phyloP scores from a whole-genome alignment of 2,329 filamentous ascomycete genomes.

The Fusarium bactridioides region DNA sequence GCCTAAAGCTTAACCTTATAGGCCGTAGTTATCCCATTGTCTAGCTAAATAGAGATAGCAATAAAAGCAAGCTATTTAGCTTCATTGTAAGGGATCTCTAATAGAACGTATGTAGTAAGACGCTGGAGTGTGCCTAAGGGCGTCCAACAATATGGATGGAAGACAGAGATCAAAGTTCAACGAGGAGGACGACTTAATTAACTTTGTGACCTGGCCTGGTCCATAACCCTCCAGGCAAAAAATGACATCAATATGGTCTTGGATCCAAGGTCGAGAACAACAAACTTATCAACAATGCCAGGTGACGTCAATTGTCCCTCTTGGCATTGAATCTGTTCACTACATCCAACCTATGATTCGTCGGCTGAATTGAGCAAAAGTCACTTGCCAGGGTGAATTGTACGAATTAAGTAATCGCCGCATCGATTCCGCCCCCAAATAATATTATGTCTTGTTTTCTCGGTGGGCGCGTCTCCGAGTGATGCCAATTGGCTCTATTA shows the following conservation, averaged over 20 bases:
- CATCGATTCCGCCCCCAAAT: neutral
- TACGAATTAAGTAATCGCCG: neutral
- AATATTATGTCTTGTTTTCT: neutral
- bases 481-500: neutral
- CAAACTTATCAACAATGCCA: neutral
- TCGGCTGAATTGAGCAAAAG: neutral
- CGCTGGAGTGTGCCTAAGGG: neutral
- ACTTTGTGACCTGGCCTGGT: too few relatives aligned
- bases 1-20: too few relatives aligned
- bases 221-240: fast-evolving
- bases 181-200: too few relatives aligned
- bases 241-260: neutral
- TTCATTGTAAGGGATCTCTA: neutral
- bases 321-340: neutral
- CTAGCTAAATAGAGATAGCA: neutral
- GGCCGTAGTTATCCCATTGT: too few relatives aligned
- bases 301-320: neutral
- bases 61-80: neutral
- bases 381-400: neutral
- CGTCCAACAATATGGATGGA: neutral
- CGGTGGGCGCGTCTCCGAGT: neutral
- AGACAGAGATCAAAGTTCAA: too few relatives aligned
- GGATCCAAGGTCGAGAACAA: neutral
- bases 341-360: neutral
- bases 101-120: fast-evolving